Base-by-base conservation (phyloP, 805 yeast species). In the Candida coquimbonensis region DNA sequence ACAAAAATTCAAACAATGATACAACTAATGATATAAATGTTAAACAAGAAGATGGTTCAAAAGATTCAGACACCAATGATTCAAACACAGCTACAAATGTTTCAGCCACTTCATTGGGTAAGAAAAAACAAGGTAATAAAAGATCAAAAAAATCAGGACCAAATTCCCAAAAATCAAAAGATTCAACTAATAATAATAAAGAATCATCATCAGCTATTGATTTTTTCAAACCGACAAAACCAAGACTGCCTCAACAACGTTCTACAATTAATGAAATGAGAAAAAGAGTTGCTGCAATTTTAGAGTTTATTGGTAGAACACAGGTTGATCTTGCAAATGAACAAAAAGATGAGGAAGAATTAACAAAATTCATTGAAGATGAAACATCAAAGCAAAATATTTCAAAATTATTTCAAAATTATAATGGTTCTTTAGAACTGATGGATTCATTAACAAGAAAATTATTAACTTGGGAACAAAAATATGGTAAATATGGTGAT, bases 251-350 rank as follows among this genome's bases (percentile, higher is more conserved):
- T 7, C 83, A 83, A 48, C 80, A 81, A 19, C 76, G 87, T 45
- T 77, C 86, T 4, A 77, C 89, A 4, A 64, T 90, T 49, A 75
- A 77, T 54, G 99, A 91, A 62, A 83, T 91, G 87, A 77, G 89
- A 46, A 80, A 87, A 57, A 75, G 99, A 48, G 85, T 89, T 2
- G 83, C 87, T 3, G 95, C 96, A 1, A 91, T 91, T 19, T 67
- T 91, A 55, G 98, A 93, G 65, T 93, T 90, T 73, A 76, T 91
- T 25, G 87, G 90, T 12, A 73, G 96, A 44, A 85, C 95, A 2
- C 96, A 89, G 62, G 65, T 82, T 50, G 98, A 91, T 58, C 67
- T 91, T 49, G 81, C 83, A 40, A 77, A 77, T 43, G 96, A 89
- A 54, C 82, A 81, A 53, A 67, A 73, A n/a, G 77, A 74, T 38